Evolutionary conservation across 73 alveolate genomes (phyloP), one percentile per base, ranked within the genome.

Genomic region (Paramecium primaurelia): DNA sequence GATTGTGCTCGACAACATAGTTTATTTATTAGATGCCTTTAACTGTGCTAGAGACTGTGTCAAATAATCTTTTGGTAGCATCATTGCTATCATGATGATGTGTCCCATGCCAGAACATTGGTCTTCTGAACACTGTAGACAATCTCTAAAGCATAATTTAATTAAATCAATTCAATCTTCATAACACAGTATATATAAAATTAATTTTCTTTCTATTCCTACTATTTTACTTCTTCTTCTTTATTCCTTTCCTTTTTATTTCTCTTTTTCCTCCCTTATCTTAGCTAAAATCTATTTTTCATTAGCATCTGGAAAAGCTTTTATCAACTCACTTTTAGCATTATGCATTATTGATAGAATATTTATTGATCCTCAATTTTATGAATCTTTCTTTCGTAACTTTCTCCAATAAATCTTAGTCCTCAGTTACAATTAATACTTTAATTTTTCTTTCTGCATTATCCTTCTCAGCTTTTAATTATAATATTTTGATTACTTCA

Each of bases 1-100:
- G 51, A 60, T 92, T 59, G 42, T 83, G 93, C 86, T 92, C 95
- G 22, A 92, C 95, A 9, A 92, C 95, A 86, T 92, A 92, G 68
- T 92, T 92, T n/a, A 86, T 69, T 71, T 92, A 75, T 84, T 84
- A 28, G 93, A 92, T 60, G 20, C 95, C 95, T 73, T 92, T 92
- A 26, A 89, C 75, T 6, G 94, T 89, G 20, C 94, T 83, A 73
- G 87, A 73, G 18, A 73, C 87, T 30, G 87, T 73, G 16, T 73
- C 87, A 22, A 73, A 40, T 34, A 73, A 38, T 38, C 59, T 73
- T 44, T 73, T 73, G 11, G 87, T 73, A 22, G 87, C 87, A 38
- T 73, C 87, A 37, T 73, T 73, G 59, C 47, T 20, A 51, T 73
- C 87, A 36, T 73, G 87, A 22, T 73, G 59, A 73, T 73, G 59